phyloP scores from a whole-genome alignment of 2,329 filamentous ascomycete species.

The Monosporascus sp. region DNA sequence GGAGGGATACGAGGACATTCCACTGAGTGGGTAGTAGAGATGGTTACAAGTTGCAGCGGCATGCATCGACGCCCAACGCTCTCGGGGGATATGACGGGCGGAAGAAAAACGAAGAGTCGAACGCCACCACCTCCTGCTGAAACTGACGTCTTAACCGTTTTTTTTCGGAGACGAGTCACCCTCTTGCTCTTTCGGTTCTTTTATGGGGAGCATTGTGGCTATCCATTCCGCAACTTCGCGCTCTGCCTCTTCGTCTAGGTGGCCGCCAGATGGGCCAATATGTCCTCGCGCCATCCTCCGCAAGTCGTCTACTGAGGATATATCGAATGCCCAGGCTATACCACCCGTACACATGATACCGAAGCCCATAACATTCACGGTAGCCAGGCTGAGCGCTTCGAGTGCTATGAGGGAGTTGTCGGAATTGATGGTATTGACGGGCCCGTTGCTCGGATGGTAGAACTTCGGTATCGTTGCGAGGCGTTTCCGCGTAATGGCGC shows the following conservation, averaged over 20 bases:
- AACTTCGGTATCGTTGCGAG: slow-evolving; percentile 61
- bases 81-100: too few relatives aligned
- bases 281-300: slow-evolving; percentile 43
- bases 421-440: slow-evolving; percentile 37
- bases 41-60: neutral
- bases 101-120: too few relatives aligned
- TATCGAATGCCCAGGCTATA: slow-evolving; percentile 69
- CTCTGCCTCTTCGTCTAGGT: slow-evolving; percentile 48
- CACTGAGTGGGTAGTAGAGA: neutral
- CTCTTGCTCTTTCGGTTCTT: slow-evolving; percentile 37
- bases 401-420: slow-evolving; percentile 69
- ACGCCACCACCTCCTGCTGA: too few relatives aligned
- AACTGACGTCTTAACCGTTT: neutral
- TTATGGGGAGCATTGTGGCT: slow-evolving; percentile 53
- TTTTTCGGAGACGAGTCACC: slow-evolving; percentile 2
- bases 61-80: too few relatives aligned
- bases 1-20: neutral
- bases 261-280: slow-evolving; percentile 27
- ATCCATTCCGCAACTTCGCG: slow-evolving; percentile 58
- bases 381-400: slow-evolving; percentile 80
- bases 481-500: slow-evolving; percentile 62
- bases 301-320: slow-evolving; percentile 64
- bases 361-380: slow-evolving; percentile 75
- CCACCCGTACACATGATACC: slow-evolving; percentile 72
- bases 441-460: slow-evolving; percentile 58